A percentile compares a stretch with the other conserved stretches of the same genome.
Conservation (phyloP, 148 eudicot genomes). For the Bassia scoparia region DNA sequence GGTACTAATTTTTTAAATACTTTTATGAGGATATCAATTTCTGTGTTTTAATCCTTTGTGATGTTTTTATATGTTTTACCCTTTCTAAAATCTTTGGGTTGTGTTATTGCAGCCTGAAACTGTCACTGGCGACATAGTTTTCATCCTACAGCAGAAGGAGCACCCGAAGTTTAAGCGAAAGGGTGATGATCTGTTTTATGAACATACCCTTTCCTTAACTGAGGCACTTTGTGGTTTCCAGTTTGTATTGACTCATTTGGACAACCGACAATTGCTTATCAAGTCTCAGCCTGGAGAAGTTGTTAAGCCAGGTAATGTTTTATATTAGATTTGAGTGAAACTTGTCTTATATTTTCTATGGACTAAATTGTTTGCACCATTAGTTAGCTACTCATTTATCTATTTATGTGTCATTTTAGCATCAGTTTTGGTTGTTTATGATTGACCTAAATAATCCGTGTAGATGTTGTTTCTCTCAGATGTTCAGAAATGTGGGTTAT, state of each 20-base stretch:
- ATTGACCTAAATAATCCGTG: not conserved
- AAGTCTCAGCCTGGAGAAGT: slow-evolving; percentile 69
- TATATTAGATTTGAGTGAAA: not conserved
- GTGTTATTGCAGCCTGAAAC: slow-evolving; percentile 56
- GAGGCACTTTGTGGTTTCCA: slow-evolving; percentile 66
- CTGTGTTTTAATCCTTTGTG: not conserved
- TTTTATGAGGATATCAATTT: too few relatives aligned
- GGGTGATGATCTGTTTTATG: slow-evolving; percentile 65
- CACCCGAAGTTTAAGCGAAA: slow-evolving; percentile 67
- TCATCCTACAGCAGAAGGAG: slow-evolving; percentile 69
- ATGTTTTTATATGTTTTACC: not conserved
- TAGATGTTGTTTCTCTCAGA: not conserved
- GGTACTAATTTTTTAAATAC: slow-evolving; percentile 25
- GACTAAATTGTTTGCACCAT: not conserved
- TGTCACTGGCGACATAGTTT: slow-evolving; percentile 57
- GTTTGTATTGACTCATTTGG: slow-evolving; percentile 56
- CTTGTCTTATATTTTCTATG: not conserved
- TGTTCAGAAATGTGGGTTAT: not conserved
- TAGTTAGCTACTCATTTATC: not conserved
- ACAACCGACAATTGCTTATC: slow-evolving; percentile 52
- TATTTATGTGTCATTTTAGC: not conserved
- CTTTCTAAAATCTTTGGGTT: not conserved
- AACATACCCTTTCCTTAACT: slow-evolving; percentile 56
- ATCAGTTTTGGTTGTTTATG: too few relatives aligned
- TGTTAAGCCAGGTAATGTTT: slow-evolving; percentile 55